Evolutionary conservation across 148 eudicot genomes (phyloP), one percentile per base, ranked within the genome.

Genomic region (Fallopia convolvulus): DNA sequence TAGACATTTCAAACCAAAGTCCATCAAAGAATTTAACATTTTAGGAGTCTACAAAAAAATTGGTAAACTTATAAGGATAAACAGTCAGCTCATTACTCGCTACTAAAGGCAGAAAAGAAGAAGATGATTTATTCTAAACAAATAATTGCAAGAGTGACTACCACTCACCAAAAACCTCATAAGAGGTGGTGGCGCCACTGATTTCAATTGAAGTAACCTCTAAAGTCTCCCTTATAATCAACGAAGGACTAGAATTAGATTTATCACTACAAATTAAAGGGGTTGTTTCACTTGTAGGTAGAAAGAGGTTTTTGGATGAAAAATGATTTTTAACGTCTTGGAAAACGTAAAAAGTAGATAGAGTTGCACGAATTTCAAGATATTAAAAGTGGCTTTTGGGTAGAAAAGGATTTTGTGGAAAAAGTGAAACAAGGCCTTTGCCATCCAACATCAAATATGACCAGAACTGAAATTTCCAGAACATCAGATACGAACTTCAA

Each of bases 131-230:
- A 11, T 32, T 2, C 7, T 32, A 13, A 63, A 63, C 40, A 63
- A 4, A 13, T 23, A 32, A 63, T 13, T 63, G 70, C 41, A 32
- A 63, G 5, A 26, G 44, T 68, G 20, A 15, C 5, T 68, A 93
- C 98, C 99, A 56, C n/a, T 68, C 15, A 95, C 99, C 99, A 56
- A 98, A 86, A 79, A 93, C 88, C 86, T 90, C 92, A 76, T 88
- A 95, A 66, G 97, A 96, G 56, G 98, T 94, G 56, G 87, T 84
- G 33, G 94, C 94, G 74, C 97, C 99, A 72, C 77, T 81, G 58
- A 93, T 81, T 81, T 90, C 90, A 72, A 77, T 52, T 46, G 93
- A 85, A 75, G 85, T 82, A 48, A 90, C 99, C 74, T 93, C 89
- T 70, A 95, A 84, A 0, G 99, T 86, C 83, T 93, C 97, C 36